Percentiles rank a stretch among this genome's conserved stretches.
phyloP scores from a whole-genome alignment of 2,329 filamentous ascomycete genomes.

The Malbranchea cinnamomea region DNA sequence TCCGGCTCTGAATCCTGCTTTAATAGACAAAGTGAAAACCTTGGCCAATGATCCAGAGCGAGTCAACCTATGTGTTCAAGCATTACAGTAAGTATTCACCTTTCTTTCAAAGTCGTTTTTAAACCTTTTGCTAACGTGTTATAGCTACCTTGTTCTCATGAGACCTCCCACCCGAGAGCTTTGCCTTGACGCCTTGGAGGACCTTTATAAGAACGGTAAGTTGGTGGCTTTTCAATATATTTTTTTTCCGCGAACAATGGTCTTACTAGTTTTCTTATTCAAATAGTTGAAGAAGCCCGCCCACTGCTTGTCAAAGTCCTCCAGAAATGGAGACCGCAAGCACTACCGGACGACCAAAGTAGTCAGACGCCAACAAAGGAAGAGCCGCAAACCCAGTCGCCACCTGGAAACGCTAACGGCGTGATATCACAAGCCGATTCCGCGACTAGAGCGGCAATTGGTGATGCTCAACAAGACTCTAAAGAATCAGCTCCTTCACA shows the following conservation, averaged over 20 bases:
- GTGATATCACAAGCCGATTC: too few relatives aligned
- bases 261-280: constrained; percentile 5
- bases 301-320: constrained; percentile 39
- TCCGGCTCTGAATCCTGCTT: constrained; percentile 56
- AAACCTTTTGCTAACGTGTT: neutral
- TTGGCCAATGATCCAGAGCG: constrained; percentile 50
- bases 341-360: constrained; percentile 7
- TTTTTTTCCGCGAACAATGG: neutral
- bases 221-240: constrained; percentile 4
- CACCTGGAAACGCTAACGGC: neutral
- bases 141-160: constrained; percentile 41
- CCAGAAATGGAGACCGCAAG: constrained; percentile 39
- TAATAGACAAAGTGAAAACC: constrained; percentile 56
- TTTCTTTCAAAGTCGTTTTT: constrained; percentile 8
- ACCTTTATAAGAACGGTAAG: constrained; percentile 42
- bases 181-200: constrained; percentile 42
- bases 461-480: too few relatives aligned
- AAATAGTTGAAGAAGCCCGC: constrained; percentile 31
- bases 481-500: too few relatives aligned
- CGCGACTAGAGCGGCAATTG: too few relatives aligned
- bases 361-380: constrained; percentile 3
- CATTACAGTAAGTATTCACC: constrained; percentile 35
- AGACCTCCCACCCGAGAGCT: constrained; percentile 44
- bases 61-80: constrained; percentile 42
- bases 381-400: constrained; percentile 1